Conservation (phyloP, 1,284 basidiomycete species). For the Malassezia slooffiae region DNA sequence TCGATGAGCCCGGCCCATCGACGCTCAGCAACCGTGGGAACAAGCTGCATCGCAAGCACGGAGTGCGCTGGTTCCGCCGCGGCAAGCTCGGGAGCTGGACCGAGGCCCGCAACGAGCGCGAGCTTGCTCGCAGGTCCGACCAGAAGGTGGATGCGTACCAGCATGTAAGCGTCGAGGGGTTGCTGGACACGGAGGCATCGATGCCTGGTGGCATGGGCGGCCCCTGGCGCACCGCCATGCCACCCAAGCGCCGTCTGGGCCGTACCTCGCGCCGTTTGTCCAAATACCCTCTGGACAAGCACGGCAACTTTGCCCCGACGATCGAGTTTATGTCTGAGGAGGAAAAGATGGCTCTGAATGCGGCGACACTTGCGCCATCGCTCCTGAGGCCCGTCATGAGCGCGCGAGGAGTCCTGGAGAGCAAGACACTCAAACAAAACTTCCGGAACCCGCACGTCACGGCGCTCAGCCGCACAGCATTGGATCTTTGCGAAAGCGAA, state of each 20-base stretch:
- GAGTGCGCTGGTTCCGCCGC: conserved; percentile 35
- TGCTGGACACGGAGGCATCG: conserved; percentile 15
- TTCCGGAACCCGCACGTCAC: conserved; percentile 44
- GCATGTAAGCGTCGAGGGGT: conserved; percentile 29
- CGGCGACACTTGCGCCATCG: conserved; percentile 28
- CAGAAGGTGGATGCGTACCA: conserved; percentile 28
- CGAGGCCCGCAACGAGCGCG: conserved; percentile 36
- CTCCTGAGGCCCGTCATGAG: conserved; percentile 39
- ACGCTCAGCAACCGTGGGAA: conserved; percentile 35
- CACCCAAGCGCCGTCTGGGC: conserved; percentile 3
- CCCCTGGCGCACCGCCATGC: not conserved
- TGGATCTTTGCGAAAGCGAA: conserved; percentile 44
- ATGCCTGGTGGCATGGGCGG: conserved; percentile 7
- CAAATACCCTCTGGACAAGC: no score
- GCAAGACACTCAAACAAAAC: conserved; percentile 39
- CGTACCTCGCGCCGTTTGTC: no score
- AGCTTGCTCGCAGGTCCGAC: conserved; percentile 25
- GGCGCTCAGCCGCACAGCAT: conserved; percentile 39
- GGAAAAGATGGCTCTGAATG: conserved; percentile 1
- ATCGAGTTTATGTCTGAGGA: no score
- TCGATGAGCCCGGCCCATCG: conserved; percentile 4
- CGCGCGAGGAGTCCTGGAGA: conserved; percentile 33
- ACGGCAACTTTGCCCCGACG: no score
- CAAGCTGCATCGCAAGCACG: conserved; percentile 33
- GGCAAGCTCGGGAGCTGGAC: conserved; percentile 40